These are phyloP conservation scores for Claviceps sp. DNA, from an alignment of 2,329 filamentous ascomycete genomes.

Conservation along the genomic window DNA sequence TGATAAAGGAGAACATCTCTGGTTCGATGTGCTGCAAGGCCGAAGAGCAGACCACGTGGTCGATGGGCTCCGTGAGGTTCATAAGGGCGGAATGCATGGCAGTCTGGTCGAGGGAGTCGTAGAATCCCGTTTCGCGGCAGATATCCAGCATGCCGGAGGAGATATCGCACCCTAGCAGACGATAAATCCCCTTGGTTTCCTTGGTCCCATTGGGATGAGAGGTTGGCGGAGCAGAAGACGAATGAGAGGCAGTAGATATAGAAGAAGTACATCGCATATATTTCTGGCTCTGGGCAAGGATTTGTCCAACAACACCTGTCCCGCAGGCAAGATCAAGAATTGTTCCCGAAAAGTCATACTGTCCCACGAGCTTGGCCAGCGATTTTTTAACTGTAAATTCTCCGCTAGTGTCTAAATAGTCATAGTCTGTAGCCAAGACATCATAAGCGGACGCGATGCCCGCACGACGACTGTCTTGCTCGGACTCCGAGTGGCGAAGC, in stretches of 20 bases:
- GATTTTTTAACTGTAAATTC: not conserved
- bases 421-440: accelerated
- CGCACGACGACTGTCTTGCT: not conserved
- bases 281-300: not conserved
- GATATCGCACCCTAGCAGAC: not conserved
- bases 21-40: not conserved
- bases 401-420: not conserved
- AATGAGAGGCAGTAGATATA: not conserved
- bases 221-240: too few relatives aligned
- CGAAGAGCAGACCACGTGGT: not conserved
- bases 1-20: not conserved
- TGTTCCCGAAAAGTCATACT: not conserved
- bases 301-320: not conserved
- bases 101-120: not conserved
- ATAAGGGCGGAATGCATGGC: not conserved
- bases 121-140: not conserved
- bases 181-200: not conserved
- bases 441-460: not conserved
- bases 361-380: not conserved
- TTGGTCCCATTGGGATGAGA: too few relatives aligned
- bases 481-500: not conserved
- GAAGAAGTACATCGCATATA: not conserved
- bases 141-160: not conserved
- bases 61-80: not conserved
- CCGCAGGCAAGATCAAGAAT: not conserved